These are phyloP conservation scores for Emergomyces africanus DNA, from an alignment of 2,329 filamentous ascomycete genomes.

Conservation along the genomic window DNA sequence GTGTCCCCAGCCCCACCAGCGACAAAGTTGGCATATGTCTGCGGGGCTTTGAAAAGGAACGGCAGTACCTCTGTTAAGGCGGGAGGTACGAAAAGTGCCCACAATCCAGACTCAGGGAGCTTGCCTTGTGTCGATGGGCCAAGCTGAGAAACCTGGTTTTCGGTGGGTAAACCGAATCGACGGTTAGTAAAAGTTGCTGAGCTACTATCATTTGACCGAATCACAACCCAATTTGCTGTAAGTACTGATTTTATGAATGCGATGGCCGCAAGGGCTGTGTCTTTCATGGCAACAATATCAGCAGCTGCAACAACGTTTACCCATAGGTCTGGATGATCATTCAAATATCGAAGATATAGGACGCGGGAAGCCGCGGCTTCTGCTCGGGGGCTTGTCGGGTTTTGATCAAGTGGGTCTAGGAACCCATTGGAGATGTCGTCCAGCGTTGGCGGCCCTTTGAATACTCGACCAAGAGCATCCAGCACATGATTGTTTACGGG, in stretches of 20 bases:
- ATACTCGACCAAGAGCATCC: conserved; percentile 42
- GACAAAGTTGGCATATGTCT: conserved; percentile 45
- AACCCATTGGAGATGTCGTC: neutral
- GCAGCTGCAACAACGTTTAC: conserved; percentile 39
- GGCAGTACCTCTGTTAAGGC: conserved; percentile 40
- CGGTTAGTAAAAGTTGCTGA: conserved; percentile 13
- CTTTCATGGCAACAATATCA: conserved; percentile 45
- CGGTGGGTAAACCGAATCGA: conserved; percentile 28
- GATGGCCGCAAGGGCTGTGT: conserved; percentile 43
- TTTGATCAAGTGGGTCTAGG: conserved; percentile 16
- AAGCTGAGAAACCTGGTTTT: conserved; percentile 25
- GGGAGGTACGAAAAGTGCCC: conserved; percentile 40
- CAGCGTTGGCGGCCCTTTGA: conserved; percentile 37
- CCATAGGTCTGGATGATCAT: conserved; percentile 40
- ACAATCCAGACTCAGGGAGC: conserved; percentile 34
- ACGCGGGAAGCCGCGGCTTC: conserved; percentile 43
- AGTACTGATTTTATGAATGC: conserved; percentile 40
- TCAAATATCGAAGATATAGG: conserved; percentile 43
- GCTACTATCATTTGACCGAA: conserved; percentile 18
- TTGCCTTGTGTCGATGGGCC: conserved; percentile 23
- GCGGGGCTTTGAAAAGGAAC: conserved; percentile 44
- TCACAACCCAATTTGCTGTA: conserved; percentile 41
- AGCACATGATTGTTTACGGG: conserved; percentile 42
- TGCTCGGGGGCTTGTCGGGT: conserved; percentile 26
- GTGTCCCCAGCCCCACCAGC: conserved; percentile 43